Base-by-base conservation (phyloP, 148 eudicot genomes). In the Dysphania ambrosioides region DNA sequence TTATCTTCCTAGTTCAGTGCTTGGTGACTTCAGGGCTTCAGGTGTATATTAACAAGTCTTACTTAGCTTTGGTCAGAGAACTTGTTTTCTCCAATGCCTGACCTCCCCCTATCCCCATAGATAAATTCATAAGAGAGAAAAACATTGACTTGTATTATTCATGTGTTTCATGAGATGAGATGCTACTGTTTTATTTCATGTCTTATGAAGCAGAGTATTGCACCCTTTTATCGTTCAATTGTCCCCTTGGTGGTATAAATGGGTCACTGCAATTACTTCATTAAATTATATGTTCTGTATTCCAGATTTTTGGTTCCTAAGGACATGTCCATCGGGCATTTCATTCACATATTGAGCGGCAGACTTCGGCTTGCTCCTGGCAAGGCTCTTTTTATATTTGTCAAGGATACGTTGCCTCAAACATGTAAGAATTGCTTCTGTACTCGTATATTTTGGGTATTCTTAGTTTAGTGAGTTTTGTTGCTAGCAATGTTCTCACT, bases 291-390 rank as follows among this genome's bases (percentile, higher is more conserved):
- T 71, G 21, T 35, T 75, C 57, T 31, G 2, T 6, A 3, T 64
- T 56, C 27, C 82, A 93, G 96, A 74, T 93, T 85, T 85, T 77
- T 93, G 71, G 94, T 89, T 53, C 94, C 97, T n/a, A 82, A 89
- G 73, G 97, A 89, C 85, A 89, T 89, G 94, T 83, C 94, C 38
- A 82, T 95, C 26, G 98, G 98, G 60, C 96, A 90, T 44, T 92
- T 94, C 75, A 87, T 90, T 75, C 93, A 91, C 84, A 84, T 92
- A 66, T 75, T 94, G 79, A 81, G 92, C 61, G 75, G 79, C 74
- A 87, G 96, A 85, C 98, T 94, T 73, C 96, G 80, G 70, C 87
- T 94, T 60, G 75, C 84, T 80, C 91, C 96, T 56, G 98, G 97
- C 74, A 94, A 87, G 76, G 97, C 97, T 42, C 92, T 94, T 38